Evolutionary conservation across 1,139 yeast genomes (phyloP), one percentile per base, ranked within the genome.

Genomic region (Groenewaldozyma auringiensis): DNA sequence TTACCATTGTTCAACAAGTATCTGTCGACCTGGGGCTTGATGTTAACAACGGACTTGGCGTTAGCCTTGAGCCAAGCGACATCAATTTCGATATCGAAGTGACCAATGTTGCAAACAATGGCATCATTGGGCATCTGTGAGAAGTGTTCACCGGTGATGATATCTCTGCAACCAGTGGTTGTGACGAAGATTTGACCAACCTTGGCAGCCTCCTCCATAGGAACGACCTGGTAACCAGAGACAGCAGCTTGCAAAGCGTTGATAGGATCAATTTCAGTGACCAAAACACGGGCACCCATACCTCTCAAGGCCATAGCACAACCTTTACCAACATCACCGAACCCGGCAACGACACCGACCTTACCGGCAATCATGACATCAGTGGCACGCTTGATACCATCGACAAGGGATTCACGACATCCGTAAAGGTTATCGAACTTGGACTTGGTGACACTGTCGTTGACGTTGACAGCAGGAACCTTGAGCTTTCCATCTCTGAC

Each of bases 251-350:
- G 99, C 65, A 92, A 80, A 63, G 99, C 99, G 72, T 92, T 92
- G 75, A 92, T 92, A 67, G 99, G 99, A 72, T 92, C 99, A 64
- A 92, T 79, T 78, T 92, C 99, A 60, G 98, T 84, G 66, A 92
- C 86, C 59, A 94, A 79, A 62, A 92, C 99, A 73, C 97, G 86
- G 58, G 99, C 96, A 76, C 99, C 99, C 97, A 92, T 89, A 67
- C 95, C 92, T 75, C 89, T 86, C 66, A 94, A 82, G 61, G 99
- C 96, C 86, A 89, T 84, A 68, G 96, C 97, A 79, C 98, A 92
- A 72, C 99, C 99, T 79, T 92, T 92, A 78, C 99, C 99, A 66
- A 92, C 99, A 70, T 92, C 99, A 81, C 99, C 99, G 78, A 82
- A 92, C 73, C 99, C 99, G 55, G 97, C 97, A 64, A 92, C 98